These are phyloP conservation scores for Talaromyces borbonicus DNA, from an alignment of 495 filamentous ascomycete genomes.

Conservation along the genomic window DNA sequence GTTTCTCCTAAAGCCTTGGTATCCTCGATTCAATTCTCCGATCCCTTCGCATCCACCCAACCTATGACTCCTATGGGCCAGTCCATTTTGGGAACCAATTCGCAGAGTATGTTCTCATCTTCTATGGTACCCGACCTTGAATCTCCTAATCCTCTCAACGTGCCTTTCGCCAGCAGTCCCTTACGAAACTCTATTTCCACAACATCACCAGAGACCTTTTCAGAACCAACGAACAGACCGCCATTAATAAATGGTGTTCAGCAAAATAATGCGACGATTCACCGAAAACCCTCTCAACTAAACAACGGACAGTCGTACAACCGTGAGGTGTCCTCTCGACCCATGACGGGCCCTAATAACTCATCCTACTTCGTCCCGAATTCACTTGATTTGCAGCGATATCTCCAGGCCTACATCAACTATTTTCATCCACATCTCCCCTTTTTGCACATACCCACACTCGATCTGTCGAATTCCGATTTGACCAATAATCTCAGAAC, in stretches of 20 bases:
- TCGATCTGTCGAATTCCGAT: constrained; percentile 76
- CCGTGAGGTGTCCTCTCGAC: constrained; percentile 34
- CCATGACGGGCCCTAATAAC: constrained; percentile 31
- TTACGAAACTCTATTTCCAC: constrained; percentile 53
- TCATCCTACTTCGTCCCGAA: constrained; percentile 58
- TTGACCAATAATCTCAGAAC: constrained; percentile 50
- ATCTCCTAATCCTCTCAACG: constrained; percentile 45
- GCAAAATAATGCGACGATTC: constrained; percentile 62
- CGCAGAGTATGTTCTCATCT: constrained; percentile 49
- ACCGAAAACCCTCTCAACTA: constrained; percentile 70
- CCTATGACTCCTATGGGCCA: constrained; percentile 53
- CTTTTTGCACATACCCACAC: constrained; percentile 84
- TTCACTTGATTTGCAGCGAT: constrained; percentile 88
- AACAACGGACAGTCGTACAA: constrained; percentile 40
- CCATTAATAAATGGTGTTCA: constrained; percentile 75
- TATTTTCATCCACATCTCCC: constrained; percentile 94
- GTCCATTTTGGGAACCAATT: constrained; percentile 38
- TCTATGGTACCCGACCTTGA: constrained; percentile 45
- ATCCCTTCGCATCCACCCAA: constrained; percentile 45
- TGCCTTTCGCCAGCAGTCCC: constrained; percentile 43
- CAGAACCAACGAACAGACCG: constrained; percentile 74
- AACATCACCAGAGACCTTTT: constrained; percentile 70
- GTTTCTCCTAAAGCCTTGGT: constrained; percentile 40
- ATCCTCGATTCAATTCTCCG: constrained; percentile 35
- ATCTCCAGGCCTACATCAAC: constrained; percentile 81